Conservation (phyloP, 345 rosid species). For the Lepidium africanum region DNA sequence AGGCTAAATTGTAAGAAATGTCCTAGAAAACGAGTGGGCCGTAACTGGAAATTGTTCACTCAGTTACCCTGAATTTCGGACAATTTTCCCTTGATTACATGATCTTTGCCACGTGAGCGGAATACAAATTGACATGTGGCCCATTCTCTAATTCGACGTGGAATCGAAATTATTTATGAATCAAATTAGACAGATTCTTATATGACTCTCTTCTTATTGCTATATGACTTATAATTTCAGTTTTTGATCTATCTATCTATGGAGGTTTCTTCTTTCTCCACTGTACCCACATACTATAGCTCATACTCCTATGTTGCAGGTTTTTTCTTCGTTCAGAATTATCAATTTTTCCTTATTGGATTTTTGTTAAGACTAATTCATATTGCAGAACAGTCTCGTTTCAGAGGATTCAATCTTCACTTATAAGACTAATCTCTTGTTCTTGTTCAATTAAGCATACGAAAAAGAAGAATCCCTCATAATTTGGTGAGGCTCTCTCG, state of each 20-base stretch:
- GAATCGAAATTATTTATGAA: too few relatives aligned
- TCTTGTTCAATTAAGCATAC: slow-evolving; percentile 24
- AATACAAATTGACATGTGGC: too few relatives aligned
- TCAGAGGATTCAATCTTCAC: slow-evolving; percentile 28
- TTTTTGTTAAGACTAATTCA: neutral
- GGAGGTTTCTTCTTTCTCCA: slow-evolving; percentile 41
- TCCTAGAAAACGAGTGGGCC: too few relatives aligned
- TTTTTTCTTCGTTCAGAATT: slow-evolving; percentile 12
- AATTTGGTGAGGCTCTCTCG: neutral
- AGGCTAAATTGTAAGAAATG: too few relatives aligned
- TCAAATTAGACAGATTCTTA: too few relatives aligned
- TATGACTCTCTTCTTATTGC: neutral
- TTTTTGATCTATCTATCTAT: slow-evolving; percentile 12
- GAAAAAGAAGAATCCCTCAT: slow-evolving; percentile 29
- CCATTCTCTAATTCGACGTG: too few relatives aligned
- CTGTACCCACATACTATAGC: slow-evolving; percentile 12
- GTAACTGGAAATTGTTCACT: too few relatives aligned
- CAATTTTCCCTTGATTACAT: too few relatives aligned
- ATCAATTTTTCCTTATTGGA: neutral
- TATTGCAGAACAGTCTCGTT: slow-evolving; percentile 33
- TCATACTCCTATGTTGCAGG: slow-evolving; percentile 34
- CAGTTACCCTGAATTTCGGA: too few relatives aligned
- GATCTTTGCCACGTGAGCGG: too few relatives aligned
- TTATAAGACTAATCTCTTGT: slow-evolving; percentile 23
- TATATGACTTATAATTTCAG: neutral